Conservation (phyloP, 345 rosid genomes). For the Turnera subulata region DNA sequence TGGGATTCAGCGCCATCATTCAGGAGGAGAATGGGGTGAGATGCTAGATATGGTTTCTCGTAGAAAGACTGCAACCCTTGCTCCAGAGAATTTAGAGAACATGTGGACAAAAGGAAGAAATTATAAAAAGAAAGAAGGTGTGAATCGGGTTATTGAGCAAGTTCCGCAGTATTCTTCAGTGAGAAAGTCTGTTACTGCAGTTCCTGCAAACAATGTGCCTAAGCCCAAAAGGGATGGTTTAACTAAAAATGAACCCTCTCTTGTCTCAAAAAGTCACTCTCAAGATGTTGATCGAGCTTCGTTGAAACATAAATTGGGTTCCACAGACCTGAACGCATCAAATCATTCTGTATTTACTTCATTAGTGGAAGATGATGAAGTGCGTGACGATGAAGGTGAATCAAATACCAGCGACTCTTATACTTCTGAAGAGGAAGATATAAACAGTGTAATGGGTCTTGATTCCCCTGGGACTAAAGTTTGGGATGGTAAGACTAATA, state of each 20-base stretch:
- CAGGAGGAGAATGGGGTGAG: constrained; percentile 80
- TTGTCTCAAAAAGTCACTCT: constrained; percentile 21
- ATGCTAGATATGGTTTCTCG: constrained; percentile 71
- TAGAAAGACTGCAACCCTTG: constrained; percentile 82
- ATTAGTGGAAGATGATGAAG: constrained; percentile 50
- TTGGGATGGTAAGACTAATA: constrained; percentile 91
- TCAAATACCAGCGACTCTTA: constrained; percentile 54
- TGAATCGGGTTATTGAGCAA: constrained; percentile 35
- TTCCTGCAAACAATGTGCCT: constrained; percentile 19
- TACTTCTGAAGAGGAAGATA: constrained; percentile 86
- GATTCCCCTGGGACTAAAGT: constrained; percentile 90
- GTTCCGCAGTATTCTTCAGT: constrained; percentile 33
- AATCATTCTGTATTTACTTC: constrained; percentile 36
- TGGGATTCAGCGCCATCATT: constrained; percentile 38
- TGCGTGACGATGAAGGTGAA: constrained; percentile 36
- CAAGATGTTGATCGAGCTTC: constrained; percentile 15
- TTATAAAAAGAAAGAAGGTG: constrained; percentile 54
- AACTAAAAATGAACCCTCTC: constrained; percentile 23
- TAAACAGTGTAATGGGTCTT: constrained; percentile 59
- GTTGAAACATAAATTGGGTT: constrained; percentile 23
- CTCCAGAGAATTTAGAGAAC: constrained; percentile 94
- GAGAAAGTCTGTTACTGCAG: constrained; percentile 29
- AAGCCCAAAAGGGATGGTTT: constrained; percentile 28
- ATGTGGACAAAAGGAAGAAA: constrained; percentile 98
- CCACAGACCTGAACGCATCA: constrained; percentile 28